Percentiles rank a stretch among this genome's conserved stretches.
Evolutionary conservation across 352 stramenopile genomes (phyloP).

Genomic region (Elongisporangium undulatum): DNA sequence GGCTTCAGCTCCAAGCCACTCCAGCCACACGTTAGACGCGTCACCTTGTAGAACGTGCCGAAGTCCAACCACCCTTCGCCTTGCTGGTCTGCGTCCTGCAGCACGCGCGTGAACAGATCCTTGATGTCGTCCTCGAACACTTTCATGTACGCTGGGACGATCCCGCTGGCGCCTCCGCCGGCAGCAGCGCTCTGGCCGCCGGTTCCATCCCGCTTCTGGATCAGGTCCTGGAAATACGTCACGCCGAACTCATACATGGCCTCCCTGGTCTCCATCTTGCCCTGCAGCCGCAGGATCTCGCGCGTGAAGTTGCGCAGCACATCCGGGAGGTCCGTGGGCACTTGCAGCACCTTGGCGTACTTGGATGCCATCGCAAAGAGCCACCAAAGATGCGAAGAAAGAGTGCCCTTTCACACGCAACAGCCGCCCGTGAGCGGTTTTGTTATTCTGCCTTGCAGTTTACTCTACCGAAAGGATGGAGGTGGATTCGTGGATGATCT

Average conservation of each 20-base stretch:
- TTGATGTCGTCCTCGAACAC: conserved; percentile 56
- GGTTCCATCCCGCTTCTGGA: conserved; percentile 30
- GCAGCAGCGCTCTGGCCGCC: conserved; percentile 4
- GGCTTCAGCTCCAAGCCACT: neutral
- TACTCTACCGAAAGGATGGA: neutral
- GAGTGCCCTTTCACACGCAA: neutral
- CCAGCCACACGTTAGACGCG: neutral
- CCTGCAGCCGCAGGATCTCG: conserved; percentile 79
- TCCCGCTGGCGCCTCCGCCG: neutral
- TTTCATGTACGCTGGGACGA: conserved; percentile 45
- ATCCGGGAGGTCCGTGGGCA: conserved; percentile 68
- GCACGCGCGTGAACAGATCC: conserved; percentile 30
- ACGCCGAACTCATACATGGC: conserved; percentile 72
- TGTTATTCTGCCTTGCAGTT: neutral
- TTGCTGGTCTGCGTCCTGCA: conserved; percentile 39
- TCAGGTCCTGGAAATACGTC: conserved; percentile 68
- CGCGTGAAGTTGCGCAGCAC: conserved; percentile 73
- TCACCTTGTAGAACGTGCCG: conserved; percentile 41
- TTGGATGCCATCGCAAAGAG: conserved; percentile 62
- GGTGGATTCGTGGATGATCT: neutral
- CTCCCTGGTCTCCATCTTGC: conserved; percentile 74
- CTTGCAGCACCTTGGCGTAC: conserved; percentile 77
- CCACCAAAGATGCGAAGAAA: neutral
- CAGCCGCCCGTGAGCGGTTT: neutral
- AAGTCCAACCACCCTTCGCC: conserved; percentile 33